phyloP scores from a whole-genome alignment of 768 basidiomycete genomes.

The Tremella mesenterica region DNA sequence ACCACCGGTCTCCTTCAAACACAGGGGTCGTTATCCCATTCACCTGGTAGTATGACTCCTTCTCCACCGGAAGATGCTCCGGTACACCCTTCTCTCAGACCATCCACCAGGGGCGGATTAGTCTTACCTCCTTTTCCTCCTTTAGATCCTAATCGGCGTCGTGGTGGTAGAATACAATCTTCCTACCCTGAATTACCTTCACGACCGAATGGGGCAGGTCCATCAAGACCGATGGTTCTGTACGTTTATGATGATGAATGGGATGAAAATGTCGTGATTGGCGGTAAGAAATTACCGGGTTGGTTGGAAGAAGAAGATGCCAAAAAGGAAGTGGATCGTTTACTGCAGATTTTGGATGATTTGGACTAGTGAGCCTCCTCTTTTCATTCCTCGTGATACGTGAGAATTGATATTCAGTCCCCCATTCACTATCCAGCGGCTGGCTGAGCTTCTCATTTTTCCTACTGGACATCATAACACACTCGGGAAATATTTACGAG shows the following conservation, averaged over 20 bases:
- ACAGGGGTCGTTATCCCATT: background rate
- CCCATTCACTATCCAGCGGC: constrained; percentile 45
- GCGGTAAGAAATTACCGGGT: constrained; percentile 38
- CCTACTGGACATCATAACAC: constrained; percentile 31
- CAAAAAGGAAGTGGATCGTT: constrained; percentile 26
- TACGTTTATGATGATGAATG: constrained; percentile 26
- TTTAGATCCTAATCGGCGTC: constrained; percentile 18
- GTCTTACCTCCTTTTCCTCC: constrained; percentile 42
- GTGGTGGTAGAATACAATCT: constrained; percentile 3
- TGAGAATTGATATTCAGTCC: constrained; percentile 22
- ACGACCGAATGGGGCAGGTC: background rate
- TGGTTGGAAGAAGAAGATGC: constrained; percentile 36
- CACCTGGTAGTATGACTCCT: background rate
- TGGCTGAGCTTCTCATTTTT: constrained; percentile 36
- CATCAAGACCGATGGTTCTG: background rate
- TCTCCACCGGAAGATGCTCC: background rate
- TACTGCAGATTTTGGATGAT: constrained; percentile 33
- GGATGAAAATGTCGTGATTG: constrained; percentile 42
- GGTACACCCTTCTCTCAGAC: constrained; percentile 7
- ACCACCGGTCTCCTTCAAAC: background rate
- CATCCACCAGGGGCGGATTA: constrained; percentile 39
- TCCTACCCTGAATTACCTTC: background rate
- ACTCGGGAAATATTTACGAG: constrained; percentile 44
- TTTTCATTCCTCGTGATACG: background rate
- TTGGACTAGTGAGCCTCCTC: constrained; percentile 3